These are phyloP conservation scores for Monosporascus sp. DNA, from an alignment of 2,329 filamentous ascomycete genomes.

Conservation along the genomic window DNA sequence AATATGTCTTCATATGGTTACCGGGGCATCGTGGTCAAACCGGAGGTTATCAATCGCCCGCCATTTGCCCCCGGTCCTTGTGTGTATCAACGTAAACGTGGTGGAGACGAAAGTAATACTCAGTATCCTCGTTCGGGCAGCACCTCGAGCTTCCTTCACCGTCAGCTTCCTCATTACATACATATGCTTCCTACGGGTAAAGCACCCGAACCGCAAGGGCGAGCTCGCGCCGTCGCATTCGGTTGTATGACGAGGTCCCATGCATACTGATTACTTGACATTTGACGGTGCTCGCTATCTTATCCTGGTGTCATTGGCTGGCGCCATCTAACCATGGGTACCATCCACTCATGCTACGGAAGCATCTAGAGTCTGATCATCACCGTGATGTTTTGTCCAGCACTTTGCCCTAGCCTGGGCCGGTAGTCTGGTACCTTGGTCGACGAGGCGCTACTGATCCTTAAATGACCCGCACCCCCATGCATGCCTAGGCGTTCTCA, in stretches of 20 bases:
- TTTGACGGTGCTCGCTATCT: not conserved
- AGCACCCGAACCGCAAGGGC: not conserved
- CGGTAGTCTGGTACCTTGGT: not conserved
- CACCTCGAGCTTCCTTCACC: too few species aligned
- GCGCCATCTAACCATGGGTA: not conserved
- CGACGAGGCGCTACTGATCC: constrained; percentile 1
- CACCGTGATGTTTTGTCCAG: not conserved
- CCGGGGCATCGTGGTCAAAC: too few species aligned
- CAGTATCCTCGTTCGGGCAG: too few species aligned
- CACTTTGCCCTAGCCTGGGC: not conserved
- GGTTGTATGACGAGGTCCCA: not conserved
- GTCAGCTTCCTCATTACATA: not conserved
- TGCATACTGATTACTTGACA: not conserved
- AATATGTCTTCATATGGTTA: too few species aligned
- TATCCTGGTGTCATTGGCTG: not conserved
- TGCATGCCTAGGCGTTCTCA: constrained; percentile 4
- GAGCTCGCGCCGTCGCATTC: not conserved
- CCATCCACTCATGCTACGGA: not conserved
- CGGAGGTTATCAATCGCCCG: too few species aligned
- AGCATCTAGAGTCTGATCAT: not conserved
- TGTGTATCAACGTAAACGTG: too few species aligned
- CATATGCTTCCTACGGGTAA: not conserved
- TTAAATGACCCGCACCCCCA: constrained; percentile 5
- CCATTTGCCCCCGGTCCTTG: too few species aligned
- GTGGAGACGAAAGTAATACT: too few species aligned